phyloP scores from a whole-genome alignment of 208 protist genomes.

The Angomonas ambiguus region DNA sequence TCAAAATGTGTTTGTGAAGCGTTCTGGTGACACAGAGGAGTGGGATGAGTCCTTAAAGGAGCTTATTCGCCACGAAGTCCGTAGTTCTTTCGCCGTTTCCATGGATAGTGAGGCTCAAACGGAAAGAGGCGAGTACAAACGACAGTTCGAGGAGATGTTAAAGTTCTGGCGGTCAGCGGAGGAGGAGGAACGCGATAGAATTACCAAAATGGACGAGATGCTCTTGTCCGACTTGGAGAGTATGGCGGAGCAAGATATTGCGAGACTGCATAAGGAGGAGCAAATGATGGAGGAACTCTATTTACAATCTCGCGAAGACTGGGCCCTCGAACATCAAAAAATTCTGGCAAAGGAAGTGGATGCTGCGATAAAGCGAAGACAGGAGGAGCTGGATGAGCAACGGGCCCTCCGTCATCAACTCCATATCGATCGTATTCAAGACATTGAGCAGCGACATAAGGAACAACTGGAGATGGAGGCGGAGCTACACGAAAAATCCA shows the following conservation, averaged over 20 bases:
- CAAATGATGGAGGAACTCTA: slow-evolving; percentile 73
- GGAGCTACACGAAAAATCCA: slow-evolving; percentile 48
- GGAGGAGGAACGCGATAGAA: slow-evolving; percentile 45
- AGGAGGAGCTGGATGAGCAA: slow-evolving; percentile 59
- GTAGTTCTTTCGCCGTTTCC: slow-evolving; percentile 58
- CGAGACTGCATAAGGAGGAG: slow-evolving; percentile 59
- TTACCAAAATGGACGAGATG: slow-evolving; percentile 77
- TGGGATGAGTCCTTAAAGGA: slow-evolving; percentile 55
- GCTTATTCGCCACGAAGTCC: slow-evolving; percentile 63
- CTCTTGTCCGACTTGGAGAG: slow-evolving; percentile 59
- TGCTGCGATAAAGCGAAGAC: slow-evolving; percentile 33
- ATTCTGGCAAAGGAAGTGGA: slow-evolving; percentile 56
- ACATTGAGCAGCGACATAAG: slow-evolving; percentile 46
- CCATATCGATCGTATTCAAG: slow-evolving; percentile 57
- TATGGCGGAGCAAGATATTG: slow-evolving; percentile 64
- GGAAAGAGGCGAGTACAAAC: slow-evolving; percentile 51
- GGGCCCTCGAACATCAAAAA: slow-evolving; percentile 59
- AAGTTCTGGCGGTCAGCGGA: slow-evolving; percentile 69
- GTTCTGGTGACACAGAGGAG: slow-evolving; percentile 18
- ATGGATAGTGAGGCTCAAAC: slow-evolving; percentile 53
- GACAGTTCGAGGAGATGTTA: slow-evolving; percentile 62
- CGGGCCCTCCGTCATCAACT: slow-evolving; percentile 42
- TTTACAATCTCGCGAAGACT: slow-evolving; percentile 60
- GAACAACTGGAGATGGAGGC: slow-evolving; percentile 48
- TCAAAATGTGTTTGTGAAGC: slow-evolving; percentile 40